phyloP scores from a whole-genome alignment of 208 protist genomes.

The Trypanosoma caninum region DNA sequence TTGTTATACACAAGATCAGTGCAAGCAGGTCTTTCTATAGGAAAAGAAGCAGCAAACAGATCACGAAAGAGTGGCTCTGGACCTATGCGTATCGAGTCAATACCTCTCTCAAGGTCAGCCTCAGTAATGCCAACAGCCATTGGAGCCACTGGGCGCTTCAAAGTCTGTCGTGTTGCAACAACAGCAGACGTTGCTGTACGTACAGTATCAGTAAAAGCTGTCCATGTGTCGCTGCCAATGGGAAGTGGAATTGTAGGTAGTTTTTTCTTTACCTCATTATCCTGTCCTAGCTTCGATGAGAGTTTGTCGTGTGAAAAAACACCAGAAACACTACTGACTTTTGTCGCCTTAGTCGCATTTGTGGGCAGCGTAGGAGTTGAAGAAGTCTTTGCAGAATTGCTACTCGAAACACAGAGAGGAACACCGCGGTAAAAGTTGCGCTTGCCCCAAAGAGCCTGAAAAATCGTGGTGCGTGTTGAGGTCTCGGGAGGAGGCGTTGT shows the following conservation, averaged over 20 bases:
- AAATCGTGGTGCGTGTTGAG: neutral
- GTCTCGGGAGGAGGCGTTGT: slow-evolving; percentile 9
- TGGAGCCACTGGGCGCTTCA: slow-evolving; percentile 9
- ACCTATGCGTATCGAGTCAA: neutral
- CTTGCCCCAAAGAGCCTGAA: slow-evolving; percentile 7
- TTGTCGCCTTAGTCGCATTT: neutral
- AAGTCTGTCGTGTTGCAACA: slow-evolving; percentile 2
- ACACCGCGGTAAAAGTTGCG: slow-evolving; percentile 17
- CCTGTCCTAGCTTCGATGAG: neutral
- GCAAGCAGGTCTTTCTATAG: neutral
- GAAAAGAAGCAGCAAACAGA: neutral
- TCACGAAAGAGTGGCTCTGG: slow-evolving; percentile 22
- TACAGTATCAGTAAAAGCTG: slow-evolving; percentile 4
- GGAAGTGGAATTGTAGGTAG: slow-evolving; percentile 11
- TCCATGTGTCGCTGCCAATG: slow-evolving; percentile 20
- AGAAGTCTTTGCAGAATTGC: neutral
- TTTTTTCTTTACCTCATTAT: slow-evolving; percentile 1
- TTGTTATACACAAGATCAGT: neutral
- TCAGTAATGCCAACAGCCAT: slow-evolving; percentile 10
- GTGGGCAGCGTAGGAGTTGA: neutral
- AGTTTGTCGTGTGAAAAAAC: too few relatives aligned
- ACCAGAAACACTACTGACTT: neutral
- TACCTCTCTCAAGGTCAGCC: neutral
- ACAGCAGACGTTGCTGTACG: slow-evolving; percentile 11
- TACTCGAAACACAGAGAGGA: neutral